Evolutionary conservation across 192 early-diverging fungal species (phyloP).

Genomic region (Neocallimastix lanati): DNA sequence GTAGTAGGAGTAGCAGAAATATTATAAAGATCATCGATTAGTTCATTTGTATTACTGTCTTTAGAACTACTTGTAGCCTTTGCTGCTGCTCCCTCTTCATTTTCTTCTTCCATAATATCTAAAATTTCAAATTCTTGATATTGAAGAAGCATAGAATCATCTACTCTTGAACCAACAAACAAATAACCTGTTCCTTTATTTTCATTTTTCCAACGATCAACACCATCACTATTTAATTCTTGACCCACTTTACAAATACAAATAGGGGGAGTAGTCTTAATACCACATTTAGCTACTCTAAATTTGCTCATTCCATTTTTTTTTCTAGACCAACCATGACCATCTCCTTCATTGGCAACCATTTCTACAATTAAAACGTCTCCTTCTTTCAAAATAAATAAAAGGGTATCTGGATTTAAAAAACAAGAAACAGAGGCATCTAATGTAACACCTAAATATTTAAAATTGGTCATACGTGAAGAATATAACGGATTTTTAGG

Average conservation of each 20-base stretch:
- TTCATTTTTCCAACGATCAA: constrained; percentile 1
- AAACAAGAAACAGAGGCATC: constrained; percentile 45
- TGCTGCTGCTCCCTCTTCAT: not conserved
- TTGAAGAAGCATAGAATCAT: constrained; percentile 52
- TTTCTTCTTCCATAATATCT: constrained; percentile 1
- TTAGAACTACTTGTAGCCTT: constrained; percentile 9
- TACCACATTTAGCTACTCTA: constrained; percentile 23
- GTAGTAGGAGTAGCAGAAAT: not conserved
- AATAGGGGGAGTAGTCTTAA: constrained; percentile 4
- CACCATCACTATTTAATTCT: not conserved
- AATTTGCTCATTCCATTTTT: constrained; percentile 56
- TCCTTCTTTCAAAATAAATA: constrained; percentile 54
- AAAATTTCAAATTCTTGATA: constrained; percentile 17
- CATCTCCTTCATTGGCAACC: constrained; percentile 23
- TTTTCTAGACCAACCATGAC: constrained; percentile 47
- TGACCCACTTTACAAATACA: not conserved
- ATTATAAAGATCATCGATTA: constrained; percentile 9
- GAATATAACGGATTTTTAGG: constrained; percentile 20
- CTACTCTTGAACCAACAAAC: constrained; percentile 49
- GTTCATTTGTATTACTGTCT: constrained; percentile 14
- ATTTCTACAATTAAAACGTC: constrained; percentile 53
- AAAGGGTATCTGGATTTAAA: constrained; percentile 48
- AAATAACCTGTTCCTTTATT: constrained; percentile 28
- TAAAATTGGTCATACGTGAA: constrained; percentile 15
- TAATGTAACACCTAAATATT: constrained; percentile 46